Base-by-base conservation (phyloP, 169 alveolate genomes). In the Eimeria sp. region DNA sequence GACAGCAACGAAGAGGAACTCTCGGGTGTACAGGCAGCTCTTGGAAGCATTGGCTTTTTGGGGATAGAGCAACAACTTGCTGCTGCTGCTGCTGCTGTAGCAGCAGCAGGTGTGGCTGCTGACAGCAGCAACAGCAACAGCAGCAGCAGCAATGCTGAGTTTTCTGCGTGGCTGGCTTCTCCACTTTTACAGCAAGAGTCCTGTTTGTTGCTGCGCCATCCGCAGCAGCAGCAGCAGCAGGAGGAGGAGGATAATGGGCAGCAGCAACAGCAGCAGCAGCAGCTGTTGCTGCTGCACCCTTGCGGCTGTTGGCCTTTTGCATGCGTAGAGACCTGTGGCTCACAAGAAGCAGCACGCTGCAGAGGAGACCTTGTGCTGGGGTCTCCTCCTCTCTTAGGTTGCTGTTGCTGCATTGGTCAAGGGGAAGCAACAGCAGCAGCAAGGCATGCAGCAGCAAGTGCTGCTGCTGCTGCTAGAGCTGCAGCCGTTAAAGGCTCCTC, bases 221-320 rank as follows among this genome's bases (percentile, higher is more conserved):
- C 14, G 70, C 90, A 78, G 88, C 63, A 78, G 40, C 3, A 14
- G 61, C 90, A 18, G 73, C 65, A n/a, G 43, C 90, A 47, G 90
- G 51, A 82, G 72, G 73, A 51, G 73, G 49, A 49, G 47, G 49
- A 82, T 47, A n/a, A 43, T 70, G 73, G 5, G 40, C 72, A 82
- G 67, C 57, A 9, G 76, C 75, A 54, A 76, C 91, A 57, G 76
- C 91, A 54, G 18, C 57, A 54, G 75, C 91, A 83, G 75, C 91
- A 54, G 76, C 91, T 4, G 91, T 57, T 25, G 75, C 76, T 54
- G 91, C 72, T 30, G 72, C 91, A 54, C 75, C 76, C 40, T 13
- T 83, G 91, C 40, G 63, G 75, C 75, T 83, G 91, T 27, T 83
- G 91, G 91, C 91, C 91, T 0, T 83, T 83, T 57, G 91, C 91